These are phyloP conservation scores for Emiliania huxleyi DNA, from an alignment of 78 protist species.

Conservation along the genomic window DNA sequence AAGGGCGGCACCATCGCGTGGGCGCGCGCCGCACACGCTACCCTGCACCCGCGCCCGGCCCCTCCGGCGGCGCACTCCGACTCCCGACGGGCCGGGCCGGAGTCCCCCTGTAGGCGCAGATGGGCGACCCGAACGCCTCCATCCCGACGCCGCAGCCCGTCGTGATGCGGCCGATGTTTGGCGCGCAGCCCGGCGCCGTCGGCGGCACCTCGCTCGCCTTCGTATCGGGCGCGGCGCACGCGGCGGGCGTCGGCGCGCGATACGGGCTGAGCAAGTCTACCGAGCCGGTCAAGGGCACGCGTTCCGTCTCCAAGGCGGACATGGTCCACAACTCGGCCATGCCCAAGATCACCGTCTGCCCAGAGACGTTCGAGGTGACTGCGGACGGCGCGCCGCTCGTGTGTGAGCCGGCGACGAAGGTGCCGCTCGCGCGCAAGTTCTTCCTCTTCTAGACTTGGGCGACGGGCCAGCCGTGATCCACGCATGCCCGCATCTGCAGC, in stretches of 20 bases:
- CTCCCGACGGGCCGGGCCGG: too few species aligned
- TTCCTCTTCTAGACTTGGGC: constrained; percentile 51
- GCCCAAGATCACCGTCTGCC: constrained; percentile 41
- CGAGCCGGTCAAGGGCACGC: constrained; percentile 27
- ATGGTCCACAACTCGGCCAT: constrained; percentile 40
- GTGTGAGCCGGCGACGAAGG: constrained; percentile 15
- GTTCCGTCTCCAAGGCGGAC: constrained; percentile 42
- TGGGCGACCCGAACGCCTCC: constrained; percentile 65
- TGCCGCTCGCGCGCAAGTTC: constrained; percentile 44
- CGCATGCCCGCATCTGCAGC: too few species aligned
- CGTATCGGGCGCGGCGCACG: constrained; percentile 26
- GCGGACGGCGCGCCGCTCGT: constrained; percentile 21
- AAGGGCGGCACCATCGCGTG: constrained; percentile 50
- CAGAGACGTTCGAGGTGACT: constrained; percentile 50
- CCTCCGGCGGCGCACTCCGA: too few species aligned
- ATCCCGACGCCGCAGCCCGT: constrained; percentile 67
- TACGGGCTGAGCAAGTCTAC: constrained; percentile 40
- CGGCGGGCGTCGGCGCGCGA: background rate
- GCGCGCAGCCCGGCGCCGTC: background rate
- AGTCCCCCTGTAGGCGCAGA: too few species aligned
- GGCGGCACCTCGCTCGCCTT: constrained; percentile 22
- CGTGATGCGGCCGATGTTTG: constrained; percentile 58
- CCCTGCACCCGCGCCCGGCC: too few species aligned
- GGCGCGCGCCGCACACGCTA: too few species aligned
- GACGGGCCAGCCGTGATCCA: too few species aligned